phyloP scores from a whole-genome alignment of 1,284 basidiomycete genomes.

The Xerocomus amazonicus region DNA sequence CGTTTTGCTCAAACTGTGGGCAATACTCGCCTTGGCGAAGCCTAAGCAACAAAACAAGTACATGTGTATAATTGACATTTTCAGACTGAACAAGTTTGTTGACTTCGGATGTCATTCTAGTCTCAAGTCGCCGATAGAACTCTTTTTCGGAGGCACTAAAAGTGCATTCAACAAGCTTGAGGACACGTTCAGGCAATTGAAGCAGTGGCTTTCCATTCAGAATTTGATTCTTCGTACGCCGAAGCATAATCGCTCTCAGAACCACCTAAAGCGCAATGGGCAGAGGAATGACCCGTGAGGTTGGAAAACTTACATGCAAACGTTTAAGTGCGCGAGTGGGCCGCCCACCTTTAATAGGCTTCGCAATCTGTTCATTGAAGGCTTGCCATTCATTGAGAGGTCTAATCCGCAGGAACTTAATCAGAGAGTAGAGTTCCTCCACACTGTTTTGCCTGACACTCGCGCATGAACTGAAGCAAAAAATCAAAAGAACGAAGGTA shows the following conservation, averaged over 20 bases:
- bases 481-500: constrained; percentile 2
- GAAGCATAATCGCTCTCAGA: constrained; percentile 85
- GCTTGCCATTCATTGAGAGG: constrained; percentile 79
- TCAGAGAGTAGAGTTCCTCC: constrained; percentile 84
- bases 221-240: constrained; percentile 80
- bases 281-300: background rate
- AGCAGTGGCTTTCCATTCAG: constrained; percentile 88
- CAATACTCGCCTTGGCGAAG: constrained; percentile 74
- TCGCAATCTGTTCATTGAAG: constrained; percentile 78
- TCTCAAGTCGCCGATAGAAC: constrained; percentile 81
- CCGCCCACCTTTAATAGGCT: constrained; percentile 72
- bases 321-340: constrained; percentile 79
- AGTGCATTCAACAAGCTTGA: constrained; percentile 71
- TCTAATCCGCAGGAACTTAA: constrained; percentile 84
- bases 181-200: constrained; percentile 71
- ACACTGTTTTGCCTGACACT: constrained; percentile 75
- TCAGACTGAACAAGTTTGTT: constrained; percentile 63
- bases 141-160: constrained; percentile 73
- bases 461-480: background rate
- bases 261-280: constrained; percentile 52
- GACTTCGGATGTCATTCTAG: constrained; percentile 69
- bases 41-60: constrained; percentile 80
- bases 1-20: background rate
- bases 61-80: constrained; percentile 76
- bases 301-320: constrained; percentile 54